phyloP scores from a whole-genome alignment of 2,329 filamentous ascomycete genomes.

The Coniosporium tulheliwenetii region DNA sequence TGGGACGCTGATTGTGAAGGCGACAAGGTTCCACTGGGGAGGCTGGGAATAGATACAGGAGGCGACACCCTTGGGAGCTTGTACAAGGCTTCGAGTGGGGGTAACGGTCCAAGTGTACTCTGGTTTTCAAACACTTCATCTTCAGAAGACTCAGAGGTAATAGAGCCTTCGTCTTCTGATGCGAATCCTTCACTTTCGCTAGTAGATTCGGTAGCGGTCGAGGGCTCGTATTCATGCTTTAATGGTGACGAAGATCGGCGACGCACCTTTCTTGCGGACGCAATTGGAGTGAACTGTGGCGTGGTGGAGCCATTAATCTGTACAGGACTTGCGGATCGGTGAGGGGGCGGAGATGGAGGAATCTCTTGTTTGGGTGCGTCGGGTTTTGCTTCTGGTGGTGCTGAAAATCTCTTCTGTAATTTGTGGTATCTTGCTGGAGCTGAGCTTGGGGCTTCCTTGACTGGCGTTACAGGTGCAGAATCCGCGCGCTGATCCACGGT shows the following conservation, averaged over 20 bases:
- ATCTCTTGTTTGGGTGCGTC: conserved; percentile 6
- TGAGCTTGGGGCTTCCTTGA: conserved; percentile 11
- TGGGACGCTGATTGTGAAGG: conserved; percentile 77
- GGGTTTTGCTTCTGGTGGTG: conserved; percentile 4
- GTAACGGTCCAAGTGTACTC: conserved; percentile 14
- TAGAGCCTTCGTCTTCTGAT: conserved; percentile 29
- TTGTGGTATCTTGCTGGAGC: conserved; percentile 12
- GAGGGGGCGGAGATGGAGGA: conserved; percentile 31
- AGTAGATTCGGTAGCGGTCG: conserved; percentile 49
- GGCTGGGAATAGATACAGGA: conserved; percentile 24
- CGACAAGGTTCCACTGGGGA: conserved; percentile 42
- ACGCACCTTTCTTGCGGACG: conserved; percentile 29
- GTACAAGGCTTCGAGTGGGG: conserved; percentile 15
- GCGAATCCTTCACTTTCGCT: conserved; percentile 40
- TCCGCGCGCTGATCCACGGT: too few relatives aligned
- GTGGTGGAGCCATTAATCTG: conserved; percentile 26
- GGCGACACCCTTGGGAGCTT: conserved; percentile 27
- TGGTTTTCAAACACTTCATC: conserved; percentile 31
- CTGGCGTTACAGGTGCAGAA: not conserved
- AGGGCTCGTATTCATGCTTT: conserved; percentile 94
- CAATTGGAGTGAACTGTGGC: conserved; percentile 32
- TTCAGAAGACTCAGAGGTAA: conserved; percentile 36
- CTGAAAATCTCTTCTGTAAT: conserved; percentile 13
- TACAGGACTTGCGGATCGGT: conserved; percentile 33
- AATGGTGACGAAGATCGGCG: conserved; percentile 79